Evolutionary conservation across 78 protist genomes (phyloP).

Genomic region (Isochrysis galbana): DNA sequence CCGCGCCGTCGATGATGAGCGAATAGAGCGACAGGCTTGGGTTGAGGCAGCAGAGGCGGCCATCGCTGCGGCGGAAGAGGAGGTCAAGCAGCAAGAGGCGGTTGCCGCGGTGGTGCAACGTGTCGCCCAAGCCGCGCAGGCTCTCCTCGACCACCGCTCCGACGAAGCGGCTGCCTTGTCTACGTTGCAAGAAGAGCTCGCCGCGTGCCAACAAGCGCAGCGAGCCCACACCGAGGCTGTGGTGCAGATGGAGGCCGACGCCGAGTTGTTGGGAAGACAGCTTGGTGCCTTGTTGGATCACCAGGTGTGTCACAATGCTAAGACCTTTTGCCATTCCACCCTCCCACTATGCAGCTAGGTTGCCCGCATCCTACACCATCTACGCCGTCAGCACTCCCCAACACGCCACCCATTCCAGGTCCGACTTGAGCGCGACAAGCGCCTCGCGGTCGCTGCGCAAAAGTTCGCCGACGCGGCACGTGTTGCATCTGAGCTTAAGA

Average conservation of each 20-base stretch:
- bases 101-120: background rate
- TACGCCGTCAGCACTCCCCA: no score
- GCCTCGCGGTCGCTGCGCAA: constrained; percentile 2
- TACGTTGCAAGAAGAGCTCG: background rate
- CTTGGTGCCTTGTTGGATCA: background rate
- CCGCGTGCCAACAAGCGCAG: background rate
- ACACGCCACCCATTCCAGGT: no score
- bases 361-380: no score
- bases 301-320: no score
- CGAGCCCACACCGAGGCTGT: background rate
- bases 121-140: background rate
- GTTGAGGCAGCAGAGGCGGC: background rate
- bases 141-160: background rate
- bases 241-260: constrained; percentile 11
- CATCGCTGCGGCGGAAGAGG: background rate
- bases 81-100: background rate
- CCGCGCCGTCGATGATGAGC: background rate
- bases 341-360: no score
- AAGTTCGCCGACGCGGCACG: constrained; percentile 27
- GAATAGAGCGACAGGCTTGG: background rate
- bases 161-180: background rate
- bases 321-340: no score
- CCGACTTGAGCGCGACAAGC: constrained; percentile 6
- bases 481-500: background rate
- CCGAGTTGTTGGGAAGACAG: background rate